Conservation (phyloP, 192 early-diverging fungal genomes). For the Podila minutissima region DNA sequence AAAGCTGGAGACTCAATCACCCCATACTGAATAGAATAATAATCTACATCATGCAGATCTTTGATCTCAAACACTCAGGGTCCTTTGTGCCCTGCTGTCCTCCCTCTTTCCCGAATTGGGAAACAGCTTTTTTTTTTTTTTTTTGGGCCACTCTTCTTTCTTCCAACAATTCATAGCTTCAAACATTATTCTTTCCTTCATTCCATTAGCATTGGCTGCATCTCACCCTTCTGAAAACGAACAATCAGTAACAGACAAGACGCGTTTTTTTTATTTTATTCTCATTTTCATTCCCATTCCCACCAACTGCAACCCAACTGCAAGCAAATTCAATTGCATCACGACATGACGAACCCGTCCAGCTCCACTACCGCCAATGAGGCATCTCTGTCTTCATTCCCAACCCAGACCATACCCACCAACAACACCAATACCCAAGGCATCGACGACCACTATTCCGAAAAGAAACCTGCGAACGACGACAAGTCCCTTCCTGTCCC, state of each 20-base stretch:
- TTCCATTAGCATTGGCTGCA: background rate
- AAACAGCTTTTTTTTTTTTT: background rate
- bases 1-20: conserved; percentile 36
- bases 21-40: conserved; percentile 12
- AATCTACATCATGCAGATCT: too few species aligned
- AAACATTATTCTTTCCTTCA: background rate
- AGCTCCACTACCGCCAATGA: background rate
- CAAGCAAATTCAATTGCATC: background rate
- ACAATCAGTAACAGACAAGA: too few species aligned
- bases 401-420: background rate
- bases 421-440: background rate
- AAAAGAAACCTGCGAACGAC: background rate
- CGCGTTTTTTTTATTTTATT: background rate
- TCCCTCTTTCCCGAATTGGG: background rate
- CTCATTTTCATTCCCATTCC: conserved; percentile 1
- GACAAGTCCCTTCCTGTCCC: background rate
- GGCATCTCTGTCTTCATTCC: too few species aligned
- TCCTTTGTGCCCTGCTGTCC: background rate
- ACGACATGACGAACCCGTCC: background rate
- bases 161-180: background rate
- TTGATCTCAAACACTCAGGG: background rate
- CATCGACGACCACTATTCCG: background rate
- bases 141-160: too few species aligned
- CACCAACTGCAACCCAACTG: background rate
- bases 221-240: background rate